phyloP scores from a whole-genome alignment of 495 filamentous ascomycete genomes.

The Aspergillus coremiiformis region DNA sequence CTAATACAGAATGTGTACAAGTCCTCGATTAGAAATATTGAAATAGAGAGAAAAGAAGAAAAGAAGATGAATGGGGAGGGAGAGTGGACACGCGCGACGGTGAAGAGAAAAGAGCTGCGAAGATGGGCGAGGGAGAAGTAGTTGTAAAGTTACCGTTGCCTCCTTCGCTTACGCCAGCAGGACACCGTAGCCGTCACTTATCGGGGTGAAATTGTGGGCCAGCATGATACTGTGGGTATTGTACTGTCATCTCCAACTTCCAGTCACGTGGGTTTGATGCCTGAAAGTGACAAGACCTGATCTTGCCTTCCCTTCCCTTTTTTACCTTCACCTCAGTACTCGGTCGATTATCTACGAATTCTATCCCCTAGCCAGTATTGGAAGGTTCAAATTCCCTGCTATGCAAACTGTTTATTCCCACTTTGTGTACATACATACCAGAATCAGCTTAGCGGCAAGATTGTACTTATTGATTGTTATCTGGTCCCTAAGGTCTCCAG shows the following conservation, averaged over 20 bases:
- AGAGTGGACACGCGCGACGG: constrained; percentile 21
- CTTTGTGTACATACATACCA: too few relatives aligned
- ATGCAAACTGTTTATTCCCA: not conserved
- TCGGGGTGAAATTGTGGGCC: too few relatives aligned
- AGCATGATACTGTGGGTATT: too few relatives aligned
- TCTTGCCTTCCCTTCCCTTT: not conserved
- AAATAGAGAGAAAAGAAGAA: constrained; percentile 17
- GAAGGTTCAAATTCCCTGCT: not conserved
- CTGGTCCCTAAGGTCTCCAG: too few relatives aligned
- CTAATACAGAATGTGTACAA: constrained; percentile 12
- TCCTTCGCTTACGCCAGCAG: not conserved
- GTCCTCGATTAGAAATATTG: constrained; percentile 5
- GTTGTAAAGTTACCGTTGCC: not conserved
- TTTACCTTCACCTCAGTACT: not conserved
- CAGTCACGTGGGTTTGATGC: not conserved
- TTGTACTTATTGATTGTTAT: too few relatives aligned
- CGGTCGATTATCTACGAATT: too few relatives aligned
- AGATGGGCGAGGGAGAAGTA: not conserved
- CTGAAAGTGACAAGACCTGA: not conserved
- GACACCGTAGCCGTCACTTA: not conserved
- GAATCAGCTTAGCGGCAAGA: too few relatives aligned
- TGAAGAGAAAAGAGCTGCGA: constrained; percentile 7
- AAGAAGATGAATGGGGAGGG: constrained; percentile 16
- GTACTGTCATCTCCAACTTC: not conserved
- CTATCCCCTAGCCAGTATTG: too few relatives aligned